Conservation (phyloP, 2,329 filamentous ascomycete genomes). For the Trichoderma harzianum region DNA sequence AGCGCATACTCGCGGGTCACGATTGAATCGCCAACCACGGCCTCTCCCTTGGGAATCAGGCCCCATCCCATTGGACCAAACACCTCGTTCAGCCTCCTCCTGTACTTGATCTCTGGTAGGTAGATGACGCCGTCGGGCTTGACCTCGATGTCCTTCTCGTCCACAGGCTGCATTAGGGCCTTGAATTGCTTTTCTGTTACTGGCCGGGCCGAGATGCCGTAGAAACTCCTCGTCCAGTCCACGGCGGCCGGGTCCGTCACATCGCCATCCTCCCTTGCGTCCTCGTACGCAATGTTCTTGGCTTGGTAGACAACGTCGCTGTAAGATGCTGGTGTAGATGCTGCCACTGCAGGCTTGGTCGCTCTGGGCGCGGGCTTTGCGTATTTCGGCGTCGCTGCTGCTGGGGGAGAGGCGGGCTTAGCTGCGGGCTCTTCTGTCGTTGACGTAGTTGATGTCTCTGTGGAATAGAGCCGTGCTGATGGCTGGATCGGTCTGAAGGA, state of each 20-base stretch:
- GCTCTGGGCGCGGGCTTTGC: background rate
- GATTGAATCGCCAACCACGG: slow-evolving; percentile 75
- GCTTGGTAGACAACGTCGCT: slow-evolving; percentile 19
- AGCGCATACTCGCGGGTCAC: slow-evolving; percentile 91
- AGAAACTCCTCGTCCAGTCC: slow-evolving; percentile 82
- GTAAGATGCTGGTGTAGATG: background rate
- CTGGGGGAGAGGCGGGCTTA: background rate
- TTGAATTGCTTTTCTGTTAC: slow-evolving; percentile 69
- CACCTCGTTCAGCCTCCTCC: slow-evolving; percentile 80
- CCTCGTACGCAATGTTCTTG: slow-evolving; percentile 20
- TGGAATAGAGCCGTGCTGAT: slow-evolving; percentile 25
- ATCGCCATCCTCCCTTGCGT: slow-evolving; percentile 14
- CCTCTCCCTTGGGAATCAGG: slow-evolving; percentile 80
- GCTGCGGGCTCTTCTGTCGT: background rate
- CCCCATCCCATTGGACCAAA: slow-evolving; percentile 98
- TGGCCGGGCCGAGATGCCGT: slow-evolving; percentile 68
- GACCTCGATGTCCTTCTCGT: slow-evolving; percentile 80
- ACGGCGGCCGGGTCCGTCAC: slow-evolving; percentile 31
- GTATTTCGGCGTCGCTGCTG: background rate
- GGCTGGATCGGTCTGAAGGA: slow-evolving; percentile 22
- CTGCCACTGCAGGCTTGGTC: background rate
- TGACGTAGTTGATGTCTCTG: slow-evolving; percentile 20
- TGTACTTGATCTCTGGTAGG: slow-evolving; percentile 96
- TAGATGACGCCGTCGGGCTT: slow-evolving; percentile 98
- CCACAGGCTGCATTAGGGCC: slow-evolving; percentile 65